Conservation (phyloP, 140 eudicot genomes). For the Stevia rebaudiana region DNA sequence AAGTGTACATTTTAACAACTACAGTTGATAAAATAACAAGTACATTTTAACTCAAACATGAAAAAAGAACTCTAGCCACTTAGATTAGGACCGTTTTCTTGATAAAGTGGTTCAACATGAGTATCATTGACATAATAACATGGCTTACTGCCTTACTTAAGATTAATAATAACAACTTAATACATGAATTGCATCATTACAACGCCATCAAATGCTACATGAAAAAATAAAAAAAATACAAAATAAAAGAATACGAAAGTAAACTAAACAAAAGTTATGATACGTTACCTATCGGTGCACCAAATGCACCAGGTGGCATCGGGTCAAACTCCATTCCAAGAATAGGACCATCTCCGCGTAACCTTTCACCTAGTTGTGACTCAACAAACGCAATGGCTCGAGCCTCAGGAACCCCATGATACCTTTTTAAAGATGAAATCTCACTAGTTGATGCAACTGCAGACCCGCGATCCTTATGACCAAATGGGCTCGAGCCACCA, state of each 20-base stretch:
- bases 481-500: constrained; percentile 40
- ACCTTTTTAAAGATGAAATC: constrained; percentile 56
- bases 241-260: too few species aligned
- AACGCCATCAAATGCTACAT: not conserved
- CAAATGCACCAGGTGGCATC: constrained; percentile 98
- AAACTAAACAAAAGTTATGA: not conserved
- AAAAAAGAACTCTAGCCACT: constrained; percentile 3
- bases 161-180: not conserved
- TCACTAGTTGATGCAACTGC: constrained; percentile 41
- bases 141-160: not conserved
- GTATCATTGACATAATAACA: not conserved
- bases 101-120: not conserved
- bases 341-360: constrained; percentile 82
- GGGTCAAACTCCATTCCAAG: constrained; percentile 99
- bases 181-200: not conserved
- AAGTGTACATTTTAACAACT: too few species aligned
- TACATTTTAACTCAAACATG: not conserved
- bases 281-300: constrained; percentile 70
- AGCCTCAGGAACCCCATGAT: constrained; percentile 52
- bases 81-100: not conserved
- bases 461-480: constrained; percentile 42
- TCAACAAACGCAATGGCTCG: constrained; percentile 80
- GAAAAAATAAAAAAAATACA: not conserved
- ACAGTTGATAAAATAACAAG: too few species aligned
- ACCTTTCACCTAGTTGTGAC: constrained; percentile 79